Percentiles rank a stretch among this genome's conserved stretches.
Conservation (phyloP, 2,329 filamentous ascomycete genomes). For the Ceratocystis destructans region DNA sequence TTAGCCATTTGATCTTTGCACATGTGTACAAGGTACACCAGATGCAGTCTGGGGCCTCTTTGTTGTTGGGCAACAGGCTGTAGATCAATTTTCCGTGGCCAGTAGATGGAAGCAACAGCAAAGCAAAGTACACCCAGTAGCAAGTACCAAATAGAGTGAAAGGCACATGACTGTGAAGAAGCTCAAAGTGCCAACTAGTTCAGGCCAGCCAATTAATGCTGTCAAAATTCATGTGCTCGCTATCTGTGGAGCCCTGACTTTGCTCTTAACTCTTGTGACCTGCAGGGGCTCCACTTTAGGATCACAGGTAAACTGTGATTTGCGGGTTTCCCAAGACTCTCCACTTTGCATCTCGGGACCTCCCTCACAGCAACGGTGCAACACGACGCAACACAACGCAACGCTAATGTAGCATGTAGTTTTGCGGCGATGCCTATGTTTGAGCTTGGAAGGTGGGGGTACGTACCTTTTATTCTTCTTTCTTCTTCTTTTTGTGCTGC, state of each 20-base stretch:
- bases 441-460: not conserved
- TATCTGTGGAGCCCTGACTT: not conserved
- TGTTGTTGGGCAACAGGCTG: not conserved
- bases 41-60: not conserved
- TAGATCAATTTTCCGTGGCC: not conserved
- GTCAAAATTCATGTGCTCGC: too few relatives aligned
- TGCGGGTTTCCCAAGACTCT: not conserved
- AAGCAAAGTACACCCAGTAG: not conserved
- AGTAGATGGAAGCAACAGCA: not conserved
- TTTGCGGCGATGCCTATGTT: not conserved
- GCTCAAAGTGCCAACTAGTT: too few relatives aligned
- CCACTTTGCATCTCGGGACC: slow-evolving; percentile 4
- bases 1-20: not conserved
- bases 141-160: not conserved
- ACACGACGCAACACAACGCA: too few relatives aligned
- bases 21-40: not conserved
- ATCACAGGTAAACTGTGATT: not conserved
- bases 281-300: not conserved
- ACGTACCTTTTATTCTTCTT: not conserved
- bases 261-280: not conserved
- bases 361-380: not conserved
- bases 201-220: not conserved
- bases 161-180: not conserved
- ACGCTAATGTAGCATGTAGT: not conserved
- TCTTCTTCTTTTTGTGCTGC: not conserved